Evolutionary conservation across 176 grass and related monocot species (phyloP), one percentile per base, ranked within the genome.

Genomic region (Oryza australiensis): DNA sequence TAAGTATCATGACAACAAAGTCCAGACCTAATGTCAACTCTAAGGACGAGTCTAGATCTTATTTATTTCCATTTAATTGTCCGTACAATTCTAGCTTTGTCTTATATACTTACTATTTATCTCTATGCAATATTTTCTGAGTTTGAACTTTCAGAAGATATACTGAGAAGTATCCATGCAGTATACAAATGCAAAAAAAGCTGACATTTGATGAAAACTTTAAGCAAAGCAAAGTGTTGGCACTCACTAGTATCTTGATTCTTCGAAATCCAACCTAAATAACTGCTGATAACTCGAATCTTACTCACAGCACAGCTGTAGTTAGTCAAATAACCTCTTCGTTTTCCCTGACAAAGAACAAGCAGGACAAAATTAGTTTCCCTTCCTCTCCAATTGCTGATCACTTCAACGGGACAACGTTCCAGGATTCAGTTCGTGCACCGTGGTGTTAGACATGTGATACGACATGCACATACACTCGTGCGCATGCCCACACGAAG

Each of bases 1-100:
- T 62, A 72, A 78, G 42, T 60, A 32, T 26, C 57, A 45, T 71
- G 46, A 72, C 55, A 72, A 51, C 46, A 16, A 46, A 77, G 66
- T 77, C 48, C 15, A 72, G 10, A 16, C 33, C 72, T 85, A 76
- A 81, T 89, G 87, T 85, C 83, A 89, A 89, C 87, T 51, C 72
- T 71, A 66, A 77, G 43, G 78, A 72, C 57, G n/a, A 81, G 55
- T 77, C 77, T 89, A 82, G 57, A 85, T 71, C 64, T 70, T 81
- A 82, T 70, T 42, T 9, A 71, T 89, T 43, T 81, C 68, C 70
- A 49, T 80, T 82, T 29, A 20, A 63, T 26, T 26, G 8, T 0
- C 22, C 16, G 53, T 65, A 71, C 32, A 51, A 49, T 65, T 76
- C 4, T 13, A 65, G 10, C 40, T 65, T 80, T 79, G 71, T 79